Evolutionary conservation across 73 alveolate species (phyloP).

Genomic region (Paramecium pentaurelia): DNA sequence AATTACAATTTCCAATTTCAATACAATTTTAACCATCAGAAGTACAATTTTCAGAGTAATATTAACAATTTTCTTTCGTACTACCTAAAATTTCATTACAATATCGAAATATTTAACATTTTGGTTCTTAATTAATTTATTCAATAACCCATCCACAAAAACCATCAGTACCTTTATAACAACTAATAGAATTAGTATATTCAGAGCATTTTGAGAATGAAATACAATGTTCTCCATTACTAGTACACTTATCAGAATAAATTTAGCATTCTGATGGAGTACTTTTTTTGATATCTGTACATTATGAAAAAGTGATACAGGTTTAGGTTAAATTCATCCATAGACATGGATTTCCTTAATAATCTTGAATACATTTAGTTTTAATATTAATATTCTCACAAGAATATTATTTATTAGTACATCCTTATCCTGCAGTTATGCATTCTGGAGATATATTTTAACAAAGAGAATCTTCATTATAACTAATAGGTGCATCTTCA

Average conservation of each 20-base stretch:
- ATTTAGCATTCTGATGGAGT: not conserved
- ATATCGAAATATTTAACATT: not conserved
- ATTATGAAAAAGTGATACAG: not conserved
- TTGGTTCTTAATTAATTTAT: not conserved
- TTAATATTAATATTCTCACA: not conserved
- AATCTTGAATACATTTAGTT: not conserved
- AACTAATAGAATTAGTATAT: not conserved
- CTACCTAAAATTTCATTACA: not conserved
- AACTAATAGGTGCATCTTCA: not conserved
- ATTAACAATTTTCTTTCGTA: not conserved
- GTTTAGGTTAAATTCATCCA: not conserved
- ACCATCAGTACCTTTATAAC: conserved; percentile 11
- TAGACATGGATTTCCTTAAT: not conserved
- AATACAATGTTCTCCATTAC: not conserved
- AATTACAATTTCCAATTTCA: not conserved
- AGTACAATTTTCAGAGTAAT: not conserved
- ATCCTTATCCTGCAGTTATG: not conserved
- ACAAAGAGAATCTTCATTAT: not conserved
- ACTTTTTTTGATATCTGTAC: not conserved
- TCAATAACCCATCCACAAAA: not conserved
- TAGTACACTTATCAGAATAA: not conserved
- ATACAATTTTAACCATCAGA: not conserved
- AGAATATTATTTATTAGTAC: not conserved
- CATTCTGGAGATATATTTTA: not conserved
- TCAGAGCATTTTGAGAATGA: not conserved